Percentiles rank a stretch among this genome's conserved stretches.
phyloP scores from a whole-genome alignment of 768 basidiomycete species.

The Rhodotorula graminis region DNA sequence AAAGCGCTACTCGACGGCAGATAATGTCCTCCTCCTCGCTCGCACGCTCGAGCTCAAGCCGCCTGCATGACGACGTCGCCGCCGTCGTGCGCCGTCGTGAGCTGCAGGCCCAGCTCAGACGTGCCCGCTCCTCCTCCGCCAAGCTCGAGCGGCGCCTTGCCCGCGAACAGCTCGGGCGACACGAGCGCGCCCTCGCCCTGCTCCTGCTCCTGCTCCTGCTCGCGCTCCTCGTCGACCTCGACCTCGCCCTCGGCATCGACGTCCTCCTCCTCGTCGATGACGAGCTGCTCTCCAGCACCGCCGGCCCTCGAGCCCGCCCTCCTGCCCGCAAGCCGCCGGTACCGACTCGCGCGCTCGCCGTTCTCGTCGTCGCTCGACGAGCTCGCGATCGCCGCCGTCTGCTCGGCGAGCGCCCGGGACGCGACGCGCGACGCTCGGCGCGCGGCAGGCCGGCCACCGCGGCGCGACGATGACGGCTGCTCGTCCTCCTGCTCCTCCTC shows the following conservation, averaged over 20 bases:
- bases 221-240: no score
- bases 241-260: no score
- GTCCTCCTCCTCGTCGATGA: background rate
- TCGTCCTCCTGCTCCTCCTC: background rate
- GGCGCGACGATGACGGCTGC: background rate
- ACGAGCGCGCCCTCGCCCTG: background rate
- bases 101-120: background rate
- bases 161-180: constrained; percentile 1
- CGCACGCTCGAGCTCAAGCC: no score
- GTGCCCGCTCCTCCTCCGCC: background rate
- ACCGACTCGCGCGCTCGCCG: background rate
- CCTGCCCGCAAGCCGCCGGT: background rate
- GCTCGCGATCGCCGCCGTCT: background rate
- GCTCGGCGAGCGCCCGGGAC: background rate
- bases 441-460: background rate
- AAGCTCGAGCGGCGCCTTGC: background rate
- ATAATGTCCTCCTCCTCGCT: no score
- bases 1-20: no score
- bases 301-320: no score
- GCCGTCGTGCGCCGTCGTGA: no score
- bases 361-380: background rate
- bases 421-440: background rate
- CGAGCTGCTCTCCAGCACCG: background rate
- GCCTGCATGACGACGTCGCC: no score
- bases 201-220: background rate